Evolutionary conservation across 768 basidiomycete species (phyloP).

Genomic region (Kwoniella bestiolae): DNA sequence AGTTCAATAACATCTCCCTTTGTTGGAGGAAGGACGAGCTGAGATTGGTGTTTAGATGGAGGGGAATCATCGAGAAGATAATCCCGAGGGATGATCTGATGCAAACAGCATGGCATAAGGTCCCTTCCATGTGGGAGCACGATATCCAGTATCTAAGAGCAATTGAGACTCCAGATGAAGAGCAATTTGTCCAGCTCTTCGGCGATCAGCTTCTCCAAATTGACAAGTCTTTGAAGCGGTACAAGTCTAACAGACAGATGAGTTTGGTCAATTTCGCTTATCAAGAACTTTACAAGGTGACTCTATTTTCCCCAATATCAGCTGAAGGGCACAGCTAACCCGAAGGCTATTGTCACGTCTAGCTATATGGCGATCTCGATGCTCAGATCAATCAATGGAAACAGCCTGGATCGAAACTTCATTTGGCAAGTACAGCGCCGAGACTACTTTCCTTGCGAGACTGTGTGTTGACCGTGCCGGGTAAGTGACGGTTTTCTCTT

Average conservation of each 20-base stretch:
- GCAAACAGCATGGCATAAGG: conserved; percentile 48
- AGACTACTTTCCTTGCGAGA: conserved; percentile 46
- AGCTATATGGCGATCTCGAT: conserved; percentile 53
- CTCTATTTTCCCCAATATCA: background rate
- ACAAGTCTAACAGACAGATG: conserved; percentile 31
- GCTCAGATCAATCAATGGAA: conserved; percentile 47
- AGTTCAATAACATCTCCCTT: background rate
- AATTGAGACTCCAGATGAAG: conserved; percentile 55
- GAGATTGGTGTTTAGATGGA: conserved; percentile 34
- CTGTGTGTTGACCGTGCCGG: conserved; percentile 53
- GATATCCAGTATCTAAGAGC: conserved; percentile 35
- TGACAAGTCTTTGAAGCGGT: conserved; percentile 32
- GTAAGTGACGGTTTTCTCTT: conserved; percentile 25
- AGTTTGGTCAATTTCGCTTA: conserved; percentile 42
- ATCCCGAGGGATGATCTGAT: conserved; percentile 48
- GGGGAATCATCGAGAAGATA: conserved; percentile 41
- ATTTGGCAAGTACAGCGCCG: conserved; percentile 48
- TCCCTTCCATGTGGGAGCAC: conserved; percentile 39
- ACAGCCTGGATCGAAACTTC: conserved; percentile 45
- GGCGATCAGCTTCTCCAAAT: conserved; percentile 36
- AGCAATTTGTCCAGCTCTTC: conserved; percentile 51
- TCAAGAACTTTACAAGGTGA: conserved; percentile 42
- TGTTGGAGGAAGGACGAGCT: background rate
- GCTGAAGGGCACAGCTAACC: conserved; percentile 2
- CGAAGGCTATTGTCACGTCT: background rate